These are phyloP conservation scores for Gnomoniopsis smithogilvyi DNA, from an alignment of 2,329 filamentous ascomycete genomes.

Conservation along the genomic window DNA sequence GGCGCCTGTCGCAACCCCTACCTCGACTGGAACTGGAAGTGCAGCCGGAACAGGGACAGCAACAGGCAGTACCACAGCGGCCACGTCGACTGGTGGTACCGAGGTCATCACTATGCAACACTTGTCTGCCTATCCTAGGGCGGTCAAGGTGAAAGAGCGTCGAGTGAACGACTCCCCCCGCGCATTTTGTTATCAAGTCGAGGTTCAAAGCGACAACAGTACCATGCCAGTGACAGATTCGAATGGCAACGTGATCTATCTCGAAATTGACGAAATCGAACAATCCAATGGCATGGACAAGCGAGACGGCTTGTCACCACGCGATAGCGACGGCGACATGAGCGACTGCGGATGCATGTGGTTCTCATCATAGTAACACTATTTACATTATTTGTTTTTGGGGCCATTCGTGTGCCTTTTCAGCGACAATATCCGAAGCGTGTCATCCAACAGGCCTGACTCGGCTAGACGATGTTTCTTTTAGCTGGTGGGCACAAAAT, in stretches of 20 bases:
- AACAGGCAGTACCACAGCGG: conserved; percentile 1
- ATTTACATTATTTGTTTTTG: not conserved
- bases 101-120: conserved; percentile 15
- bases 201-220: conserved; percentile 38
- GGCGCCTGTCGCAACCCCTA: conserved; percentile 12
- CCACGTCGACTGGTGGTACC: conserved; percentile 1
- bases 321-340: conserved; percentile 32
- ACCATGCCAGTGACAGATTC: conserved; percentile 33
- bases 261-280: conserved; percentile 42
- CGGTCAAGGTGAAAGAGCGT: conserved; percentile 54
- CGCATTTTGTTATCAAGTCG: conserved; percentile 47
- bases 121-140: conserved; percentile 43
- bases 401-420: not conserved
- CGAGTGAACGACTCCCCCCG: conserved; percentile 35
- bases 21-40: conserved; percentile 16
- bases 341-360: conserved; percentile 53
- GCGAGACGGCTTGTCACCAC: conserved; percentile 13
- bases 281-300: conserved; percentile 7
- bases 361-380: conserved; percentile 40
- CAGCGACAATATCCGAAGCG: not conserved
- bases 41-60: conserved; percentile 4
- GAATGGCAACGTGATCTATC: conserved; percentile 36
- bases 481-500: not conserved
- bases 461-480: not conserved
- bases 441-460: not conserved